Evolutionary conservation across 345 rosid genomes (phyloP).

Genomic region (Brassica cretica): DNA sequence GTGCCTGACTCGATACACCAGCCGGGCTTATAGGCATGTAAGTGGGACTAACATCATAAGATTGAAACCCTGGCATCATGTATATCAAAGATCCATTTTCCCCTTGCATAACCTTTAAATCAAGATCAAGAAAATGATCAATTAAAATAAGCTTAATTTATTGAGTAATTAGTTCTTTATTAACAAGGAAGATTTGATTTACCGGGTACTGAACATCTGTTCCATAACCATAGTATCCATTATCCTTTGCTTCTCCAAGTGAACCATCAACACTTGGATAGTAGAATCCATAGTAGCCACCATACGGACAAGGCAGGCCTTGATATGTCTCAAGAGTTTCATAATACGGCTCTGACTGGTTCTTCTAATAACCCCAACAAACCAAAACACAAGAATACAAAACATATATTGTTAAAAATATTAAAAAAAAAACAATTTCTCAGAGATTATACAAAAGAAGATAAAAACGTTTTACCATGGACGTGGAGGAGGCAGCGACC

Average conservation of each 20-base stretch:
- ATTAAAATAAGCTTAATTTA: neutral
- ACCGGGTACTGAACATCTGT: slow-evolving; percentile 53
- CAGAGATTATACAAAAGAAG: neutral
- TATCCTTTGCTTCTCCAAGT: slow-evolving; percentile 38
- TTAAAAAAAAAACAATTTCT: too few species aligned
- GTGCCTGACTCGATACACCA: slow-evolving; percentile 40
- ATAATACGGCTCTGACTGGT: slow-evolving; percentile 37
- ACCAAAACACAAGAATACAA: neutral
- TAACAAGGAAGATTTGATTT: neutral
- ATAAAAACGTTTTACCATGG: slow-evolving; percentile 30
- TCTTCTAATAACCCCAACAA: slow-evolving; percentile 2
- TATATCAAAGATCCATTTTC: slow-evolving; percentile 57
- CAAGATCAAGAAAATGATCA: neutral
- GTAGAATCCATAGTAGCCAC: slow-evolving; percentile 45
- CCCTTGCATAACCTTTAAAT: slow-evolving; percentile 46
- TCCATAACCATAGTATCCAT: slow-evolving; percentile 49
- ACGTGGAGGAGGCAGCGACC: slow-evolving; percentile 34
- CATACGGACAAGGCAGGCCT: slow-evolving; percentile 41
- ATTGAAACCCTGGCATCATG: slow-evolving; percentile 48
- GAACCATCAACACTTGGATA: slow-evolving; percentile 47
- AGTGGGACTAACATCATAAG: slow-evolving; percentile 41
- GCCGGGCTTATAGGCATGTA: slow-evolving; percentile 42
- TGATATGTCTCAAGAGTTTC: slow-evolving; percentile 43
- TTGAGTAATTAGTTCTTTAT: neutral
- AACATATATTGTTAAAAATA: neutral